Evolutionary conservation across 2,329 filamentous ascomycete species (phyloP), one percentile per base, ranked within the genome.

Genomic region (Neonectria hederae): DNA sequence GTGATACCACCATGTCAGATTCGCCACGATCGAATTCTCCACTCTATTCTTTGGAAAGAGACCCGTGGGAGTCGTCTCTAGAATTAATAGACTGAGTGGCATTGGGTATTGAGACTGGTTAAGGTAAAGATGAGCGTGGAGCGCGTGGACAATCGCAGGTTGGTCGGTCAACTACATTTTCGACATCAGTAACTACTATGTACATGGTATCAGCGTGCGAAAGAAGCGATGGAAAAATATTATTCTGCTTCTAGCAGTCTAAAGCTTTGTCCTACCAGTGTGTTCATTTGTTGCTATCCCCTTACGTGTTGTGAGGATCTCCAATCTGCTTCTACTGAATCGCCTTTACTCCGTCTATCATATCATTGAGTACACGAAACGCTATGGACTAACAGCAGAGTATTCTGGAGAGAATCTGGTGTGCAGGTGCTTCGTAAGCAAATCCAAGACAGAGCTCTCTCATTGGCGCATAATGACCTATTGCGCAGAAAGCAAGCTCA

Each of bases 401-500:
- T n/a, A 32, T 32, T 13, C 4, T 21, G 9, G 11, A n/a, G 9
- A 32, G 11, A 32, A 26, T 21, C 48, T 13, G 4, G 19, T 21
- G 10, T 4, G 8, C 24, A 14, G 6, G 10, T 51, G 26, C 48
- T 32, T 28, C 17, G 13, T 5, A 13, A 30, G 17, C 4, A 30
- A 30, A 30, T 19, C 2, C 13, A 13, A 21, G 24, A 30, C 11
- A n/a, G 26, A 30, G 17, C 46, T 46, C 21, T 26, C 13, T 26
- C 5, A 22, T 14, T 5, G 8, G 9, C 10, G 4, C n/a, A n/a
- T 21, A 28, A 22, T 38, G 17, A 48, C 40, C 72, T 65, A 79
- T 55, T 69, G 67, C 11, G 76, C 75, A 19, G 84, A 84, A 67
- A 88, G 78, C 72, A 94, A 79, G 74, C 90, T 93, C 79, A 94